phyloP scores from a whole-genome alignment of 352 stramenopile species.

The Phytophthora pluvialis region DNA sequence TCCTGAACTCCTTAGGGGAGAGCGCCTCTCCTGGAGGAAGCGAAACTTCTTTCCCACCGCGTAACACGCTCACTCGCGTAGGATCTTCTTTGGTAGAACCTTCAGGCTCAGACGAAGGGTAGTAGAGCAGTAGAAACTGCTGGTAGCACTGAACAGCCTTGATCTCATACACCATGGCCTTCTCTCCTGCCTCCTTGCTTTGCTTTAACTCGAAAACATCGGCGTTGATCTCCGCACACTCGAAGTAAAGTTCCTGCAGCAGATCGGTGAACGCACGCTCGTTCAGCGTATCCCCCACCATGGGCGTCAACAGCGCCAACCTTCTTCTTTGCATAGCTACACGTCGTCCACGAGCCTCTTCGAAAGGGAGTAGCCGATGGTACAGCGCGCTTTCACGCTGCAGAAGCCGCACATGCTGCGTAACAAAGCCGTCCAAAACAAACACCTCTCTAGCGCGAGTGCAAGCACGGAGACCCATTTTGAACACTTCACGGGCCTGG shows the following conservation, averaged over 20 bases:
- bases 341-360: constrained; percentile 57
- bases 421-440: constrained; percentile 75
- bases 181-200: constrained; percentile 42
- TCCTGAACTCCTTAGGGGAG: constrained; percentile 46
- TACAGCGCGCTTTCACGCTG: constrained; percentile 70
- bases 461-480: constrained; percentile 55
- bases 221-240: constrained; percentile 62
- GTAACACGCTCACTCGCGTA: constrained; percentile 32
- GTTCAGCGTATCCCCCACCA: constrained; percentile 61
- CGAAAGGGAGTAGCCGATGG: constrained; percentile 57
- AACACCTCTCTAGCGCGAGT: constrained; percentile 51
- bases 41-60: constrained; percentile 35
- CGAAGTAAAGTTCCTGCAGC: constrained; percentile 74
- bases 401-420: constrained; percentile 59
- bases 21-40: constrained; percentile 41
- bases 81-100: constrained; percentile 24
- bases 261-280: constrained; percentile 55
- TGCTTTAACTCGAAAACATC: constrained; percentile 74
- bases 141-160: constrained; percentile 77
- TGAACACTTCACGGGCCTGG: constrained; percentile 66
- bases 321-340: constrained; percentile 75
- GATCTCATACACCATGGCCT: constrained; percentile 58
- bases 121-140: constrained; percentile 76
- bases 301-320: constrained; percentile 47
- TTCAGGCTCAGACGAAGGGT: constrained; percentile 27